Base-by-base conservation (phyloP, 305 asterid species). In the Rubia peregrina region DNA sequence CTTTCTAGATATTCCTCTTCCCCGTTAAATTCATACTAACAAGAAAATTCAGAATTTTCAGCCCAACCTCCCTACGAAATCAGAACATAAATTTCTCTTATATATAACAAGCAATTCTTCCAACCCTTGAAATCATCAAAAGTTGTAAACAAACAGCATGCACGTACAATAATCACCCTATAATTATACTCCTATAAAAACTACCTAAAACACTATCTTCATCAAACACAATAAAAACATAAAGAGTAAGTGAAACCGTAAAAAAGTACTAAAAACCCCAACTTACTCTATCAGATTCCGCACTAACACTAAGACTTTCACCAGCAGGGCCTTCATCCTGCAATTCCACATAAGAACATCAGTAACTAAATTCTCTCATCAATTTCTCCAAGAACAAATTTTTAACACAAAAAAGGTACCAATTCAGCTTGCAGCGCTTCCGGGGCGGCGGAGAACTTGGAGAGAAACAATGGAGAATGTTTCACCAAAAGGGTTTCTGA, bases 231-330 rank as follows among this genome's bases (percentile, higher is more conserved):
- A 22, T 14, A 40, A 69, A 36, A 69, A 55, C 10, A 9, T 9
- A 36, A 6, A 38, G 41, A 38, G 7, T 5, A 38, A 41, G 36
- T 4, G 40, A 70, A 14, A 1, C 16, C 7, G 42, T 7, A 4
- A 63, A 6, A 26, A 48, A 36, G 40, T 16, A 36, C 43, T n/a
- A 56, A 13, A 19, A 22, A 71, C 41, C 46, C 51, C 7, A 40
- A 40, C 68, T 75, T 56, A 91, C 98, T 90, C 79, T 81, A 68
- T 89, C 95, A 69, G 98, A 79, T 59, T 89, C 94, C 40, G 83
- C 88, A 72, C 81, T 84, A 11, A 80, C 74, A 66, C 85, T 87
- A 61, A 81, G 74, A 13, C 77, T 60, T 12, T 88, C 80, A 72
- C 84, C 79, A 66, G 83, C 83, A 61, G 87, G 74, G 76, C 78